These are phyloP conservation scores for Rhynchospora breviuscula DNA, from an alignment of 176 grass and related monocot genomes.

Conservation along the genomic window DNA sequence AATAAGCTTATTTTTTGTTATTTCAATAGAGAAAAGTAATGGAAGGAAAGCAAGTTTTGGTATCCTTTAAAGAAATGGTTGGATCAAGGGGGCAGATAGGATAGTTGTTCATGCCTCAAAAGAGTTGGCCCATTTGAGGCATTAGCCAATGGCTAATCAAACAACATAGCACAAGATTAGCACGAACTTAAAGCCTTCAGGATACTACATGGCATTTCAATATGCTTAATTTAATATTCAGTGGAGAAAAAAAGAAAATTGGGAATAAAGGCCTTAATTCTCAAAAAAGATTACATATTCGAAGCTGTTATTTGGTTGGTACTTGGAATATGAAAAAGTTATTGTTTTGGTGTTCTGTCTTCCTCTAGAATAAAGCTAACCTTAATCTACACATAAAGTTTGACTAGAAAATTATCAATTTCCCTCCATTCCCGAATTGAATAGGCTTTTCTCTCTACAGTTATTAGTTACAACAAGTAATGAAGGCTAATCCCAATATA, in stretches of 20 bases:
- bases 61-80: neutral
- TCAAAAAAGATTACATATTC: constrained; percentile 14
- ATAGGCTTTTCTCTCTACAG: neutral
- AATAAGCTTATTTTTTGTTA: constrained; percentile 10
- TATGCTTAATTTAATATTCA: constrained; percentile 1
- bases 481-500: neutral
- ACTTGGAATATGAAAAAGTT: constrained; percentile 22
- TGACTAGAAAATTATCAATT: constrained; percentile 19
- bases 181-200: neutral
- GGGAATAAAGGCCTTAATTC: constrained; percentile 22
- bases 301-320: neutral
- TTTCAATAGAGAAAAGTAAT: neutral
- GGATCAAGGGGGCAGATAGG: neutral
- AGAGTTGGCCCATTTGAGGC: neutral
- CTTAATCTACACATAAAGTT: constrained; percentile 16
- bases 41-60: neutral
- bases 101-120: neutral
- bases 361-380: constrained; percentile 16
- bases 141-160: neutral
- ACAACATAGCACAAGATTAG: neutral
- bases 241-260: neutral
- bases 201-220: neutral
- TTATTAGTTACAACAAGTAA: neutral
- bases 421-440: constrained; percentile 4
- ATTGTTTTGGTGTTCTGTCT: constrained; percentile 1